phyloP scores from a whole-genome alignment of 345 rosid genomes.

The Pseudoturritis turrita region DNA sequence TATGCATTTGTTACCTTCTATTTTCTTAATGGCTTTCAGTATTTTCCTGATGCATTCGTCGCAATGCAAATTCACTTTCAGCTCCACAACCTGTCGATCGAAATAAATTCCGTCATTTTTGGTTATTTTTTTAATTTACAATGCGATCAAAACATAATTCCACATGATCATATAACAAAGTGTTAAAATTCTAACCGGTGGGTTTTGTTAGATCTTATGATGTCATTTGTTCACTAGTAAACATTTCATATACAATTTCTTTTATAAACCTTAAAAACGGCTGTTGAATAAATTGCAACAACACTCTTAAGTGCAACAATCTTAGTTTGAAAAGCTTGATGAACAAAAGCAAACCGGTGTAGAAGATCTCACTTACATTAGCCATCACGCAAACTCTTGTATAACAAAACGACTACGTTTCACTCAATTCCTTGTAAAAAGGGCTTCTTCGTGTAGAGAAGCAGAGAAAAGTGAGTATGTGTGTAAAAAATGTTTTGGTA shows the following conservation, averaged over 20 bases:
- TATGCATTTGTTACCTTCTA: conserved; percentile 42
- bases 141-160: background rate
- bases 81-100: conserved; percentile 55
- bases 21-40: conserved; percentile 81
- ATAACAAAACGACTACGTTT: background rate
- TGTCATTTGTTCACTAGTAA: background rate
- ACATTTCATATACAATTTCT: background rate
- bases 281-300: background rate
- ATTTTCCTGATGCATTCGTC: conserved; percentile 77
- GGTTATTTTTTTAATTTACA: too few species aligned
- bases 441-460: background rate
- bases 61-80: conserved; percentile 77
- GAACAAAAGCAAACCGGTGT: background rate
- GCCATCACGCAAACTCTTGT: conserved; percentile 7
- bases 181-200: background rate
- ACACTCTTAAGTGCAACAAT: background rate
- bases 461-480: background rate
- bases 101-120: too few species aligned
- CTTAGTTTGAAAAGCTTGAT: background rate
- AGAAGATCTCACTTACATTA: conserved; percentile 15
- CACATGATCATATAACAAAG: background rate
- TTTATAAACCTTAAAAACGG: too few species aligned
- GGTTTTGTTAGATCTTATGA: too few species aligned
- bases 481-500: background rate
- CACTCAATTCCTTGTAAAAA: background rate